Percentiles rank a stretch among this genome's conserved stretches.
Conservation (phyloP, 441 rosid genomes). For the Pelargonium citronellum region DNA sequence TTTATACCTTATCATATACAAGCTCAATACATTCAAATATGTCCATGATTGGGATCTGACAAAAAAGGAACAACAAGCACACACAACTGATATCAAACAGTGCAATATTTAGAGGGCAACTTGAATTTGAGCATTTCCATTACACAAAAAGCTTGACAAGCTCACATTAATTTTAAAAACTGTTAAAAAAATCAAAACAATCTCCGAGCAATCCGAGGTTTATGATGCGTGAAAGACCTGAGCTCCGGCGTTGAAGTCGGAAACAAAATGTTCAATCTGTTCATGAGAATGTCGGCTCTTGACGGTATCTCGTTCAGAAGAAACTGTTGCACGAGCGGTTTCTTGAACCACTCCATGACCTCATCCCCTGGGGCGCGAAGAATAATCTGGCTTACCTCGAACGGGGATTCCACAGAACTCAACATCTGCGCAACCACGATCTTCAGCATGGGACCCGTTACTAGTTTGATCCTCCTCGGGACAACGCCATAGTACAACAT, state of each 20-base stretch:
- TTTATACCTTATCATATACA: no score
- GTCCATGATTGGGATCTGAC: no score
- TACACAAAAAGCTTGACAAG: not conserved
- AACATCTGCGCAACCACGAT: constrained; percentile 86
- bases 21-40: no score
- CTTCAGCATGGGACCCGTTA: constrained; percentile 89
- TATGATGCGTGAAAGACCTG: constrained; percentile 72
- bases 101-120: no score
- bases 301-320: constrained; percentile 87
- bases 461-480: constrained; percentile 89
- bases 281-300: constrained; percentile 82
- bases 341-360: constrained; percentile 95
- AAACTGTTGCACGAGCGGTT: constrained; percentile 92
- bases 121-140: not conserved
- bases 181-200: not conserved
- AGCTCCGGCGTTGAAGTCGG: constrained; percentile 93
- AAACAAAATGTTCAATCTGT: constrained; percentile 71
- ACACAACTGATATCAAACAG: no score
- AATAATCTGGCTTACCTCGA: constrained; percentile 91
- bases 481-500: constrained; percentile 90
- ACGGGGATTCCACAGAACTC: constrained; percentile 84
- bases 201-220: constrained; percentile 43
- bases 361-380: constrained; percentile 80
- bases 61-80: no score
- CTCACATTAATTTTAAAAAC: not conserved